Evolutionary conservation across 1,139 yeast genomes (phyloP), one percentile per base, ranked within the genome.

Genomic region (Nakaseomyces nivariensis): DNA sequence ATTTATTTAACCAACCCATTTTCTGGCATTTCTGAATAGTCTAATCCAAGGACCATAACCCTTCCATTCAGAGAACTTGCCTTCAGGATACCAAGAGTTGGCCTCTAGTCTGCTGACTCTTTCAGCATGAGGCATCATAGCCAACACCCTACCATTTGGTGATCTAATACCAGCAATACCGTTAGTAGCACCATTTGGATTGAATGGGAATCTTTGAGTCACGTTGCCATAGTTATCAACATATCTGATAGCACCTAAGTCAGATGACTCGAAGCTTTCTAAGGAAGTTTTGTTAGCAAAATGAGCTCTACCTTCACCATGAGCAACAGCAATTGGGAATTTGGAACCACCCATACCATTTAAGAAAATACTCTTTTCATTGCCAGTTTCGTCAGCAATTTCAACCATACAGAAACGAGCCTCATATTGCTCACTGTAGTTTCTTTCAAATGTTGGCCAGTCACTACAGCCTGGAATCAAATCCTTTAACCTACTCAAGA

Each of bases 91-190:
- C 82, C 89, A 92, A 7, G 97, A 88, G 72, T 90, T 90, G 53
- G 95, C 74, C 69, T 87, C 96, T 64, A 81, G 73, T 71, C 96
- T 79, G 52, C 84, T 77, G 46, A 88, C 94, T 73, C 99, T 87
- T 71, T 94, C 99, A 27, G 99, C 98, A 67, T 94, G 99, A 46
- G 99, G 99, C 99, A 94, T 94, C 89, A 94, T 81, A 3, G 97
- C 97, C 62, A 94, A 74, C 4, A 94, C 97, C 68, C 98, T 82
- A 58, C 98, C 98, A 64, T 87, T 87, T 51, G 85, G 86, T 48
- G 92, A 81, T 56, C 85, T 76, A 54, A 94, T 80, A 75, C 97
- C 99, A 43, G 97, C 86, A 63, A 94, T 86, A 70, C 96, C 97
- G 49, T 78, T 78, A 46, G 94, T 88, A 24, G 97, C 87, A 41